Evolutionary conservation across 2,329 filamentous ascomycete genomes (phyloP).

Genomic region (Cercospora beticola): DNA sequence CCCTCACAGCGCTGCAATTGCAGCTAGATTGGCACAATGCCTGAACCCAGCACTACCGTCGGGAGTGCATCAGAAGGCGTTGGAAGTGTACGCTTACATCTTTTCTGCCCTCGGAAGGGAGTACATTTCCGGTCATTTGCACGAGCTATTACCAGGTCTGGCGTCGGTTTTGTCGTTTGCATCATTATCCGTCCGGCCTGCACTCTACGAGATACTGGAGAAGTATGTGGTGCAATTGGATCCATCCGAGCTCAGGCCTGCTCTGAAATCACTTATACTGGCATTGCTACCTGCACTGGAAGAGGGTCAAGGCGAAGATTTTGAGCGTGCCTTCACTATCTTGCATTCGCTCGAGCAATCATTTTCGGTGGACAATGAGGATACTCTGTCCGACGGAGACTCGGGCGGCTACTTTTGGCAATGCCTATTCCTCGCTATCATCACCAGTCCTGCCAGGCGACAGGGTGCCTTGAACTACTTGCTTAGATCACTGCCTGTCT

Average conservation of each 20-base stretch:
- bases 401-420: constrained; percentile 87
- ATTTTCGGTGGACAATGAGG: constrained; percentile 55
- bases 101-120: constrained; percentile 75
- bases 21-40: constrained; percentile 91
- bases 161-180: constrained; percentile 90
- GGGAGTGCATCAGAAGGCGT: constrained; percentile 93
- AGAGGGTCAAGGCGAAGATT: constrained; percentile 96
- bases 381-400: constrained; percentile 60
- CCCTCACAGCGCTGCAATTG: constrained; percentile 77
- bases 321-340: constrained; percentile 79
- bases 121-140: constrained; percentile 71
- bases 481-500: constrained; percentile 71
- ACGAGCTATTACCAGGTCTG: constrained; percentile 85
- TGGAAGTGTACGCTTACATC: constrained; percentile 89
- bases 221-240: constrained; percentile 73
- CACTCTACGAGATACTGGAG: constrained; percentile 82
- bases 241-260: constrained; percentile 71
- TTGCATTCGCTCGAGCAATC: constrained; percentile 73
- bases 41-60: constrained; percentile 90
- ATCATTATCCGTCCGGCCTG: constrained; percentile 82
- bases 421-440: constrained; percentile 89
- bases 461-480: constrained; percentile 87
- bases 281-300: constrained; percentile 89
- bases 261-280: constrained; percentile 85
- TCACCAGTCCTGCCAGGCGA: constrained; percentile 82